Conservation (phyloP, 257 asterid genomes). For the Ligustrum vulgare region DNA sequence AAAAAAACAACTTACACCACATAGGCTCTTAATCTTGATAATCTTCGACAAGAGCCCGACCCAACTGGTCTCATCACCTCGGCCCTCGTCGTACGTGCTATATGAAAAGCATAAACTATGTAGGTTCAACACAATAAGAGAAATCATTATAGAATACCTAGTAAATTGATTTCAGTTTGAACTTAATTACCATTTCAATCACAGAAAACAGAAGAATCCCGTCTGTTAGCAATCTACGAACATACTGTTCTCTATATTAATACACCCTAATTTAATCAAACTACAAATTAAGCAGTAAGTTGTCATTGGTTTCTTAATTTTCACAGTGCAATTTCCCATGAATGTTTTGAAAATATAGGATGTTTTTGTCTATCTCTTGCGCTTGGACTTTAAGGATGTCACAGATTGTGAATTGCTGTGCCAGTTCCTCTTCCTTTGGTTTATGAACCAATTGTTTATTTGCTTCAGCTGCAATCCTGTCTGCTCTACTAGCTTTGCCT, state of each 20-base stretch:
- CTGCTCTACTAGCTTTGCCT: conserved; percentile 89
- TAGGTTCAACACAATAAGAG: neutral
- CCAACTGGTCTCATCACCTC: no score
- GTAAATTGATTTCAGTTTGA: neutral
- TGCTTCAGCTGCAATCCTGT: conserved; percentile 95
- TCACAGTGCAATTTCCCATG: neutral
- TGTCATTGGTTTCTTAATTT: neutral
- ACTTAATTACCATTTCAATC: neutral
- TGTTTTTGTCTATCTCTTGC: conserved; percentile 59
- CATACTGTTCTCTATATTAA: conserved; percentile 20
- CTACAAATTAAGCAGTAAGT: neutral
- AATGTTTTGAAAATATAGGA: conserved; percentile 7
- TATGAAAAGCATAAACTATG: no score
- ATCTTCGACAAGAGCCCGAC: no score
- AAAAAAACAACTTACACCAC: no score
- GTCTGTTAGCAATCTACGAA: conserved; percentile 38
- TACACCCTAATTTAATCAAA: neutral
- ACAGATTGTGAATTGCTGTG: conserved; percentile 82
- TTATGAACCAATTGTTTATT: conserved; percentile 95
- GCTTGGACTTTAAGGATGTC: conserved; percentile 89
- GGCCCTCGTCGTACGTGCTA: no score
- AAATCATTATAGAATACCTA: neutral
- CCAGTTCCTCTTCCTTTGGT: conserved; percentile 95
- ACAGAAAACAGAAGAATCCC: neutral
- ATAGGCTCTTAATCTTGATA: no score